Evolutionary conservation across 2,329 filamentous ascomycete genomes (phyloP), one percentile per base, ranked within the genome.

Genomic region (Aspergillus alliaceus): DNA sequence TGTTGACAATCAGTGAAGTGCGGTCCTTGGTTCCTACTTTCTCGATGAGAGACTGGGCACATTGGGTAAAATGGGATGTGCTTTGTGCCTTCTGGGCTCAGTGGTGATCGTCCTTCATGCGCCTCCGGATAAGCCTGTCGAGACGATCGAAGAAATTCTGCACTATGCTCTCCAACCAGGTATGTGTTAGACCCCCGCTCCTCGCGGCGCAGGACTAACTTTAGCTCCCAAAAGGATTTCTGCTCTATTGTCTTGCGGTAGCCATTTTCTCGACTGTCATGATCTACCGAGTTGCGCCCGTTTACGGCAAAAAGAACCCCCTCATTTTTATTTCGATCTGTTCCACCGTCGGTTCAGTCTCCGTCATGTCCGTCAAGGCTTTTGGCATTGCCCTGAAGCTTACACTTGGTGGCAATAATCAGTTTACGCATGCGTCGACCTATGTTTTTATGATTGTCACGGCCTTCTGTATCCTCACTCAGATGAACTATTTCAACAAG

Each of bases 401-500:
- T 70, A 98, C 93, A 0, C 86, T 99, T 64, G 87, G 84, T 48
- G 95, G 93, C 53, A 89, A 96, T 76, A 99, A 99, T 77, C 95
- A 99, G 75, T 97, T 99, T 75, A 86, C 86, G 5, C 91, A 96
- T 67, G 91, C 96, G 2, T 96, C 92, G 50, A 99, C 96, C 58
- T 99, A 99, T 69, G 93, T 97, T 62, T 99, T 99, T 74, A 88
- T 93, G 76, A 97, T 99, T 64, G 86, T 98, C 63, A 95, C 93
- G 0, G 82, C 84, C 3, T 91, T 97, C 63, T 99, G 95, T 80
- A 98, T 99, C 71, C 76, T 99, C 65, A 97, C 93, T 8, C 95
- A 99, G 81, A 98, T 99, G 95, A 99, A 99, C 77, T 99, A 99
- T 77, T 96, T 99, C 78, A 99, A 99, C 82, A 99, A 99, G 77